A percentile compares a stretch with the other conserved stretches of the same genome.
These are phyloP conservation scores for Reutealis trisperma DNA, from an alignment of 345 rosid species.

Conservation along the genomic window DNA sequence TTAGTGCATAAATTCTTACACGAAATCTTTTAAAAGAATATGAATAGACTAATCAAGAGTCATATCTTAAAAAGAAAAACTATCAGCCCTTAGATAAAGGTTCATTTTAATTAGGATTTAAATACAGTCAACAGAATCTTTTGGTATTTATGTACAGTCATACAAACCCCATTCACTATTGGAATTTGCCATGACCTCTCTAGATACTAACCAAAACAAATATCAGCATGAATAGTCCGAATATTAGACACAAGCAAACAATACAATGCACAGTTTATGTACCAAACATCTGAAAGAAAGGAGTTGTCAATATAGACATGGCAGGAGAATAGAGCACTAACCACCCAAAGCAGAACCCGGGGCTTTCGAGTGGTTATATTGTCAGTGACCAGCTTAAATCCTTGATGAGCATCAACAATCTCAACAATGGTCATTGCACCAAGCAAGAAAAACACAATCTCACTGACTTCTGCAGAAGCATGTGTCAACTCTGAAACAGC, in stretches of 20 bases:
- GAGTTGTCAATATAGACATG: slow-evolving; percentile 7
- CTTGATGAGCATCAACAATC: slow-evolving; percentile 99
- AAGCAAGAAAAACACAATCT: slow-evolving; percentile 91
- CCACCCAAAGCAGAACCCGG: slow-evolving; percentile 88
- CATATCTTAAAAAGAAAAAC: not conserved
- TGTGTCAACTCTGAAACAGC: slow-evolving; percentile 83
- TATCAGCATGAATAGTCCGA: not conserved
- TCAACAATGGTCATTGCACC: slow-evolving; percentile 99
- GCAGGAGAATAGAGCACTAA: slow-evolving; percentile 37
- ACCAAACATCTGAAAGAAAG: slow-evolving; percentile 6
- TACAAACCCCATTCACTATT: not conserved
- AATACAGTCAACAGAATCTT: not conserved
- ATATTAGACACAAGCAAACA: not conserved
- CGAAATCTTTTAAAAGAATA: not conserved
- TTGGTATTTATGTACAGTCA: not conserved
- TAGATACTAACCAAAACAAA: not conserved
- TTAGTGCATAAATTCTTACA: not conserved
- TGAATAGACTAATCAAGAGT: not conserved
- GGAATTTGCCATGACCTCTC: not conserved
- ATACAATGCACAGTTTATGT: not conserved
- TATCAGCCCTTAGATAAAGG: not conserved
- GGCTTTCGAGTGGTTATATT: slow-evolving; percentile 94
- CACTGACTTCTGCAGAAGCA: slow-evolving; percentile 96
- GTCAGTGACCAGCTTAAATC: slow-evolving; percentile 96
- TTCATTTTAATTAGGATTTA: not conserved